Evolutionary conservation across 805 yeast species (phyloP), one percentile per base, ranked within the genome.

Genomic region (Middelhovenomyces tepae): DNA sequence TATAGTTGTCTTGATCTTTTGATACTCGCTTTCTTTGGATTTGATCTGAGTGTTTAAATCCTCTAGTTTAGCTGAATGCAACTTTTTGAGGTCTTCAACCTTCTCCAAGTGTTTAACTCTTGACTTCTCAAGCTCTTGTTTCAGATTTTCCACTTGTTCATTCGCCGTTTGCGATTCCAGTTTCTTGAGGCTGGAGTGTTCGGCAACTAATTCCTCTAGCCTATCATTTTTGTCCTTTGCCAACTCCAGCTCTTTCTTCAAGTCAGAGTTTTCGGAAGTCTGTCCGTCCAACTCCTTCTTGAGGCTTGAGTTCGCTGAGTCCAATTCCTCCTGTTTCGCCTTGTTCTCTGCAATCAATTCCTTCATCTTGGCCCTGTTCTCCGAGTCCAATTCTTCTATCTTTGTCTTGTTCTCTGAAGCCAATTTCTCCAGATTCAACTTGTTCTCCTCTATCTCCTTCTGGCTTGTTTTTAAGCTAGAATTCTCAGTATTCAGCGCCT

Each of bases 11-110:
- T 41, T 42, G 30, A 31, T 20, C 13, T 26, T 18, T 4, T 17
- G 35, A 15, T 24, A 25, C 32, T 25, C 27, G 11, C 22, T 18
- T 11, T 37, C 32, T 22, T 19, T 21, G n/a, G 27, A 29, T 13
- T 37, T 28, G 4, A 24, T 24, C 22, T 42, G 37, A 25, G 32
- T 29, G 16, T 34, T 22, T 5, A 33, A 29, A 29, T 36, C 38
- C n/a, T 36, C 23, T 7, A 31, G 16, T 32, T 24, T 31, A 25
- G 13, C 24, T 28, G 13, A 22, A 27, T 17, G 37, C 37, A 6
- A 16, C n/a, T 9, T 9, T 9, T 21, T 21, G n/a, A n/a, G 10
- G n/a, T 21, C 23, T 21, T 21, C 37, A 8, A 11, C 26, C 10
- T 21, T 22, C 14, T 36, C 25, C 28, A 27, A 16, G 11, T 24